Evolutionary conservation across 345 rosid genomes (phyloP).

Genomic region (Excoecaria agallocha): DNA sequence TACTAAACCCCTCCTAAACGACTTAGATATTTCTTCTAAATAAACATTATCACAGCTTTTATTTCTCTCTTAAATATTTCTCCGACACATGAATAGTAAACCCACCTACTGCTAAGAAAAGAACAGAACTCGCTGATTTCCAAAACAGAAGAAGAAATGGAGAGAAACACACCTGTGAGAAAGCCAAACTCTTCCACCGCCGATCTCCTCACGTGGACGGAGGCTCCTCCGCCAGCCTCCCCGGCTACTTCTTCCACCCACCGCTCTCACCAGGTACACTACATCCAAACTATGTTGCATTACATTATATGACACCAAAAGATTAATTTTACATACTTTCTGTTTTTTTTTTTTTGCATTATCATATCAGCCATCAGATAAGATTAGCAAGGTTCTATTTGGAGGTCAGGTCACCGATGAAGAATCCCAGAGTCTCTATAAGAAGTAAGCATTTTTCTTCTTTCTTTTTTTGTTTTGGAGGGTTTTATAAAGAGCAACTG

Average conservation of each 20-base stretch:
- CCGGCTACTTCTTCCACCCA: conserved; percentile 9
- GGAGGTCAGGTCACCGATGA: conserved; percentile 33
- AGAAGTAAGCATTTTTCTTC: conserved; percentile 12
- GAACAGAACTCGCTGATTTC: too few species aligned
- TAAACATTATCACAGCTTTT: too few species aligned
- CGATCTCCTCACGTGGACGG: conserved; percentile 33
- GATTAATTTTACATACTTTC: not conserved
- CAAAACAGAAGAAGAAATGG: conserved; percentile 13
- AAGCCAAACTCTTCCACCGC: conserved; percentile 28
- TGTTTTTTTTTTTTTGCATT: not conserved
- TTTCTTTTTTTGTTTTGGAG: not conserved
- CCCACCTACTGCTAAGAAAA: too few species aligned
- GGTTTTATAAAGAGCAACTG: not conserved
- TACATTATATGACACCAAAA: not conserved
- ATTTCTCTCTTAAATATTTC: too few species aligned
- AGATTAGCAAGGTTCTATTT: conserved; percentile 22
- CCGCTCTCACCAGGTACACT: conserved; percentile 20
- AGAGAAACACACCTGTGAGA: conserved; percentile 20
- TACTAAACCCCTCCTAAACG: too few species aligned
- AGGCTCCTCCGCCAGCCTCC: conserved; percentile 10
- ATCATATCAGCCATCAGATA: conserved; percentile 28
- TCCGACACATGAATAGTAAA: too few species aligned
- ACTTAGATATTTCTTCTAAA: too few species aligned
- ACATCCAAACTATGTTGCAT: not conserved
- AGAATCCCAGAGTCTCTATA: conserved; percentile 22